Conservation (phyloP, 768 basidiomycete genomes). For the Podaxis pistillaris region DNA sequence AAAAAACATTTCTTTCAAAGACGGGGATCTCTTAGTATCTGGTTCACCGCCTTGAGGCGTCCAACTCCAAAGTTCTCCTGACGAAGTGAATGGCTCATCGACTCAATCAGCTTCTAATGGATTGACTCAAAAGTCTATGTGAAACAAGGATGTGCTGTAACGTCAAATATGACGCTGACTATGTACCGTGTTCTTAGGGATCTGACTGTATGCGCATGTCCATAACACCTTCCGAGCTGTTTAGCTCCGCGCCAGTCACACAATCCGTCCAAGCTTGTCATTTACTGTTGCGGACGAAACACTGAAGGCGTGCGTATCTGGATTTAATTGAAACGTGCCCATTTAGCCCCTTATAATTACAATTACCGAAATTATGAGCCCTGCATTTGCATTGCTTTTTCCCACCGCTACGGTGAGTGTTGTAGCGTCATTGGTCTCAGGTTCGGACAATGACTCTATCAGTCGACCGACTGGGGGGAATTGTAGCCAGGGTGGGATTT, state of each 20-base stretch:
- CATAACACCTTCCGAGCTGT: neutral
- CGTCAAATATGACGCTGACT: neutral
- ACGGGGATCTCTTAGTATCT: constrained; percentile 1
- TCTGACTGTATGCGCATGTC: neutral
- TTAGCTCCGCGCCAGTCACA: neutral
- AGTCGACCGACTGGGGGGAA: no score
- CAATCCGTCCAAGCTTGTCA: neutral
- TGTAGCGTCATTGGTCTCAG: neutral
- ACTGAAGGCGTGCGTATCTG: neutral
- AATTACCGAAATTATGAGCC: neutral
- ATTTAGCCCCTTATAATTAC: neutral
- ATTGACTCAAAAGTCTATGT: neutral
- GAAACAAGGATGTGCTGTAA: neutral
- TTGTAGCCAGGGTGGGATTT: neutral
- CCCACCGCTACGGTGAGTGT: neutral
- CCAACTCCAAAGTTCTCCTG: no score
- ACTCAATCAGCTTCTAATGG: neutral
- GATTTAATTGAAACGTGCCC: neutral
- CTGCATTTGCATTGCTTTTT: neutral
- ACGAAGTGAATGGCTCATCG: neutral
- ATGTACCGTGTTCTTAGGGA: neutral
- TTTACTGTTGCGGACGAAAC: neutral
- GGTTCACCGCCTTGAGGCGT: neutral
- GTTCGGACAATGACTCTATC: neutral
- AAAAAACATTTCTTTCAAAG: no score